phyloP scores from a whole-genome alignment of 805 yeast species.

The Cyberlindnera lachancei region DNA sequence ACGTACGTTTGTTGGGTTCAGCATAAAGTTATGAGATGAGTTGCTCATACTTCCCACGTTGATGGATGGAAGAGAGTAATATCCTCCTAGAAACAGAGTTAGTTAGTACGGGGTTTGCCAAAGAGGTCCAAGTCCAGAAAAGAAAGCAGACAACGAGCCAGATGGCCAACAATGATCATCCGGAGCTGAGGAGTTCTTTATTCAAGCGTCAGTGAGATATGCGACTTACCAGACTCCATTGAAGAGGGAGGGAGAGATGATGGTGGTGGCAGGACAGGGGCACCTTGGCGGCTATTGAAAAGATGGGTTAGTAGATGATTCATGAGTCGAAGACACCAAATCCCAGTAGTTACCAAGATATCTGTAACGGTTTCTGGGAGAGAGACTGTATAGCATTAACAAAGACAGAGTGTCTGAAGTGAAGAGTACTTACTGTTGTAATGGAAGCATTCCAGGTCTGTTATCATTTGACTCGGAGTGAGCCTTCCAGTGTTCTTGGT shows the following conservation, averaged over 20 bases:
- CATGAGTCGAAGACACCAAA: too few species aligned
- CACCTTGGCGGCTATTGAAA: conserved; percentile 43
- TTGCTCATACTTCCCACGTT: conserved; percentile 10
- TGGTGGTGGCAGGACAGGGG: conserved; percentile 57
- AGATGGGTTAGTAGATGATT: background rate
- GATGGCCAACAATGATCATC: too few species aligned
- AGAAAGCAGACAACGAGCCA: background rate
- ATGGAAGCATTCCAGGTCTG: conserved; percentile 22
- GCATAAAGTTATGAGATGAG: conserved; percentile 12
- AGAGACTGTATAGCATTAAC: too few species aligned
- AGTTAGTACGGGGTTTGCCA: too few species aligned
- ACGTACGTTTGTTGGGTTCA: conserved; percentile 13
- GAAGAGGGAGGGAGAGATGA: conserved; percentile 24
- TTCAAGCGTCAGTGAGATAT: too few species aligned
- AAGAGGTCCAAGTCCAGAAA: too few species aligned
- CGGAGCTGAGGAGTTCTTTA: too few species aligned
- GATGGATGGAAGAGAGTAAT: conserved; percentile 19
- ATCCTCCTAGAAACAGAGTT: conserved; percentile 9
- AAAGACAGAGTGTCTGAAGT: too few species aligned
- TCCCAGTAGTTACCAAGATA: too few species aligned
- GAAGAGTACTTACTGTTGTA: conserved; percentile 21
- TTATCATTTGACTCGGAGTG: conserved; percentile 18
- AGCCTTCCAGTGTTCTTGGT: conserved; percentile 20
- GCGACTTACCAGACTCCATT: conserved; percentile 21
- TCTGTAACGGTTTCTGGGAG: too few species aligned